Evolutionary conservation across 2,329 filamentous ascomycete genomes (phyloP).

Genomic region (Aspergillus quadrilineatus): DNA sequence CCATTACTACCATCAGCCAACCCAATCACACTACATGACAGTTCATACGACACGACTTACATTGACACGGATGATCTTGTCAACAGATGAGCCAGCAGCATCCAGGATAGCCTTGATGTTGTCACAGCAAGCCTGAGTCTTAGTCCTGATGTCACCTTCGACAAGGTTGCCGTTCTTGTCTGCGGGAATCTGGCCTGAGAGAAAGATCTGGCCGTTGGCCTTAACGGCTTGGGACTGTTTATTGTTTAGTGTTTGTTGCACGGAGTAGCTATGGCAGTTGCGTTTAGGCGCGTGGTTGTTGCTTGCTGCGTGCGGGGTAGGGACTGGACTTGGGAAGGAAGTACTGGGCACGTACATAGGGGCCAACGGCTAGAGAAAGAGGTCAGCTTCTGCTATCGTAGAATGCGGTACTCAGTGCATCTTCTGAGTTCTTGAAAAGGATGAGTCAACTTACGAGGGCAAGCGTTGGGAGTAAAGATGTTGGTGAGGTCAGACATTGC

Average conservation of each 20-base stretch:
- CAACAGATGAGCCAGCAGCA: constrained; percentile 74
- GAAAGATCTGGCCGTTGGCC: constrained; percentile 67
- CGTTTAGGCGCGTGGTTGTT: not conserved
- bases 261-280: not conserved
- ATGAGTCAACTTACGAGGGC: constrained; percentile 42
- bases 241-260: constrained; percentile 2
- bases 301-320: constrained; percentile 4
- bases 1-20: not conserved
- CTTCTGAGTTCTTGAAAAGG: not conserved
- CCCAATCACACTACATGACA: not conserved
- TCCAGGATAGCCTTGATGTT: constrained; percentile 82
- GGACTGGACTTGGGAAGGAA: not conserved
- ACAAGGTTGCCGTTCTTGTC: constrained; percentile 61
- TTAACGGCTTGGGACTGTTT: constrained; percentile 60
- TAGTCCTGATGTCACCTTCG: constrained; percentile 64
- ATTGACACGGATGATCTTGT: constrained; percentile 84
- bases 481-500: constrained; percentile 41
- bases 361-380: constrained; percentile 37
- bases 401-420: not conserved
- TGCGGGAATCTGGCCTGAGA: constrained; percentile 75
- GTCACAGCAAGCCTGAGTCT: constrained; percentile 69
- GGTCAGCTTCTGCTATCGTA: constrained; percentile 8
- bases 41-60: constrained; percentile 28
- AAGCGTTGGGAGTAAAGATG: constrained; percentile 45
- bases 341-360: constrained; percentile 38